Percentiles rank a stretch among this genome's conserved stretches.
These are phyloP conservation scores for Lipomyces sp. DNA, from an alignment of 805 yeast genomes.

Conservation along the genomic window DNA sequence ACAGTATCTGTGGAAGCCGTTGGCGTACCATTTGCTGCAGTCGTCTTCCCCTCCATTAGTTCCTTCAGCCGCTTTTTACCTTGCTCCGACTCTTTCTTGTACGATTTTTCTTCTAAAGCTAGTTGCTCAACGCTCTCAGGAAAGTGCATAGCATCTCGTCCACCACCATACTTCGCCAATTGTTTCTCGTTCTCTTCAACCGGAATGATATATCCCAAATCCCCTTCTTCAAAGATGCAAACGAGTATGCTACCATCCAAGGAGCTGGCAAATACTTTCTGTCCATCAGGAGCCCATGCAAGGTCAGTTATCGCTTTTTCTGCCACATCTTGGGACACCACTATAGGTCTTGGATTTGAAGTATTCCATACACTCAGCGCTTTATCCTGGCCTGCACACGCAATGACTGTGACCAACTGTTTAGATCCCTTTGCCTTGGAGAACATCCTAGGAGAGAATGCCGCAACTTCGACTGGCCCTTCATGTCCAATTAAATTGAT, in stretches of 20 bases:
- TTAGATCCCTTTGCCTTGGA: conserved; percentile 43
- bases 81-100: conserved; percentile 44
- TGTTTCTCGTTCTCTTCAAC: conserved; percentile 69
- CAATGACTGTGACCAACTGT: conserved; percentile 67
- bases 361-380: conserved; percentile 90
- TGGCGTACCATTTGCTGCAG: conserved; percentile 6
- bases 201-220: conserved; percentile 57
- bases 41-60: conserved; percentile 17
- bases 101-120: conserved; percentile 67
- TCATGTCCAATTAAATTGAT: conserved; percentile 70
- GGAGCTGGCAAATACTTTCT: conserved; percentile 72
- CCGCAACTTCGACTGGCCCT: conserved; percentile 68
- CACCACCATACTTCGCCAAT: conserved; percentile 84
- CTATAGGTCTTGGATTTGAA: conserved; percentile 70
- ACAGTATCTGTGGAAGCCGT: neutral
- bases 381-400: conserved; percentile 95
- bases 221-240: conserved; percentile 60
- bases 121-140: conserved; percentile 88
- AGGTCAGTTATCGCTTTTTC: conserved; percentile 83
- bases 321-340: conserved; percentile 77
- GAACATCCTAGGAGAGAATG: conserved; percentile 55
- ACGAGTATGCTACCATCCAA: conserved; percentile 82
- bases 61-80: conserved; percentile 42
- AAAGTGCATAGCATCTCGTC: conserved; percentile 77
- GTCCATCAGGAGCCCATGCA: conserved; percentile 86